phyloP scores from a whole-genome alignment of 257 asterid genomes.

The Salvia miltiorrhiza region DNA sequence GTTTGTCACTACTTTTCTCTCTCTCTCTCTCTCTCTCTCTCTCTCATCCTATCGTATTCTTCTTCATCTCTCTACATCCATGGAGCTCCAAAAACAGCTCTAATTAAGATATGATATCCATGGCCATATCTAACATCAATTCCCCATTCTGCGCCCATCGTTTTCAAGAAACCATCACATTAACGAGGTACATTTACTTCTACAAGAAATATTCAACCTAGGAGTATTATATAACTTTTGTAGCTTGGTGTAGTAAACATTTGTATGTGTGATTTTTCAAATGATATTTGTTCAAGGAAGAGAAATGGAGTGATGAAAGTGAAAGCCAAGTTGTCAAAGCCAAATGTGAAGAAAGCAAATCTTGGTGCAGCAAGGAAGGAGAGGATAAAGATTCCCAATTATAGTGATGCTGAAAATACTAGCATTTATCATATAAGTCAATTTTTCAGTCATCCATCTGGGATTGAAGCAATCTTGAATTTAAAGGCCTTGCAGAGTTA shows the following conservation, averaged over 20 bases:
- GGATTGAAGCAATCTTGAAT: conserved; percentile 71
- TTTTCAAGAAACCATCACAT: background rate
- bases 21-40: too few relatives aligned
- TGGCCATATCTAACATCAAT: background rate
- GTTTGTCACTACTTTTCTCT: too few relatives aligned
- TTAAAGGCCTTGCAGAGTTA: conserved; percentile 63
- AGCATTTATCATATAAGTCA: conserved; percentile 42
- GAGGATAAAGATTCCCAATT: conserved; percentile 51
- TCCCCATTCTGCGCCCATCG: background rate
- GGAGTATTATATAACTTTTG: too few relatives aligned
- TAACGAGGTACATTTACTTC: background rate
- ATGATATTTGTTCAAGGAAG: conserved; percentile 26
- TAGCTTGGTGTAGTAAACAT: background rate
- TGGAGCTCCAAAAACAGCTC: background rate
- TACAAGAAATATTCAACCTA: background rate
- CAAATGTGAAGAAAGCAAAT: conserved; percentile 59
- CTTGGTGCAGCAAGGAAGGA: conserved; percentile 68
- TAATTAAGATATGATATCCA: background rate
- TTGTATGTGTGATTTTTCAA: background rate
- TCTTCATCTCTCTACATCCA: background rate
- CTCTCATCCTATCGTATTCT: too few relatives aligned
- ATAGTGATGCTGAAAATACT: conserved; percentile 28
- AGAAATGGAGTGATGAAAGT: conserved; percentile 34
- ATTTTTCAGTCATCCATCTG: conserved; percentile 69
- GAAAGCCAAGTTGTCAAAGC: conserved; percentile 35